Percentiles rank a stretch among this genome's conserved stretches.
These are phyloP conservation scores for Candida railenensis DNA, from an alignment of 805 yeast species.

Conservation along the genomic window DNA sequence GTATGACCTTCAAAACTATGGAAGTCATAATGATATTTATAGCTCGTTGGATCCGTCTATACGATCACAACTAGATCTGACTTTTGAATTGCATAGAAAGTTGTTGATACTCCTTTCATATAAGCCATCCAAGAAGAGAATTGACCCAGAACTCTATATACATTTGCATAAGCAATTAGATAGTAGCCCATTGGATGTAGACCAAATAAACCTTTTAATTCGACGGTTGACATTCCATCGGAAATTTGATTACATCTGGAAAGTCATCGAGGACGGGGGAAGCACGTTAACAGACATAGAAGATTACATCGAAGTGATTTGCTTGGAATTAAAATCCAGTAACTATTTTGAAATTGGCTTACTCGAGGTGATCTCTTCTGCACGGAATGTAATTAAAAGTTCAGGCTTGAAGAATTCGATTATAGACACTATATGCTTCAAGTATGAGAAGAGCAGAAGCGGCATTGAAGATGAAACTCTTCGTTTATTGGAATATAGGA, in stretches of 20 bases:
- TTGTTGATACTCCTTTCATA: background rate
- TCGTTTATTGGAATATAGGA: background rate
- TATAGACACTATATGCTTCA: background rate
- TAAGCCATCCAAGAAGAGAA: background rate
- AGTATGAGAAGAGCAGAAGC: background rate
- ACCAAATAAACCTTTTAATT: background rate
- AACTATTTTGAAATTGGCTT: background rate
- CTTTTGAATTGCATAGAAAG: background rate
- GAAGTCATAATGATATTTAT: background rate
- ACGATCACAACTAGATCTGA: background rate
- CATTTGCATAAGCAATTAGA: background rate
- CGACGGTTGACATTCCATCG: background rate
- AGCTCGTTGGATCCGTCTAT: background rate
- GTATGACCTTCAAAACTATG: too few relatives aligned
- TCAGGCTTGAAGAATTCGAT: background rate
- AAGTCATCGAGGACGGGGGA: background rate
- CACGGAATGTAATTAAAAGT: background rate
- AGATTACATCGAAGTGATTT: slow-evolving; percentile 1
- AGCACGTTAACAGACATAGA: background rate
- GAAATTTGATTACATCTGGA: background rate
- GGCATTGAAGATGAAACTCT: background rate
- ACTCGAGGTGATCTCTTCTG: background rate
- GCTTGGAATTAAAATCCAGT: background rate
- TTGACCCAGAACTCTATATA: background rate
- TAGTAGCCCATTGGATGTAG: background rate